phyloP scores from a whole-genome alignment of 2,329 filamentous ascomycete genomes.

The Ceratocystis lukuohia region DNA sequence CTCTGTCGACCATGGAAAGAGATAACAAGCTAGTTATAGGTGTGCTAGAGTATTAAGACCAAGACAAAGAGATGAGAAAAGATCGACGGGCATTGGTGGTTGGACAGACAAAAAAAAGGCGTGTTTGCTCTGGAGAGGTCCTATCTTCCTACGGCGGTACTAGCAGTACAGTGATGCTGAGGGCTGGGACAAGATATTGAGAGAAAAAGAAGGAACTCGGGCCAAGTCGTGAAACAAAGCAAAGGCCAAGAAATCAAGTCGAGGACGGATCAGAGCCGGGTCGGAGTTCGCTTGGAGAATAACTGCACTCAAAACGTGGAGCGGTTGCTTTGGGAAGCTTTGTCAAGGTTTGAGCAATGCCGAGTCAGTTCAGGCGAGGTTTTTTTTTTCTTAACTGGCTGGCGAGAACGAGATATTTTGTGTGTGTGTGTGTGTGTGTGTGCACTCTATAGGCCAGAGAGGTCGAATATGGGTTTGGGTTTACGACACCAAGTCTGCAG shows the following conservation, averaged over 20 bases:
- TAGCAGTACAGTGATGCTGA: background rate
- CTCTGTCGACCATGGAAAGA: background rate
- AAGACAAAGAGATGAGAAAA: background rate
- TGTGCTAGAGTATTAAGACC: background rate
- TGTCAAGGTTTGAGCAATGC: background rate
- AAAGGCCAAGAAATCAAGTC: background rate
- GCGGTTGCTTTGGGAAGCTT: background rate
- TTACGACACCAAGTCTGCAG: background rate
- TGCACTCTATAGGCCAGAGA: background rate
- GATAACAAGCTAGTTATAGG: background rate
- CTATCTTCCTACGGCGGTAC: too few relatives aligned
- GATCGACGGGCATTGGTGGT: background rate
- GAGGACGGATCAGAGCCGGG: conserved; percentile 3
- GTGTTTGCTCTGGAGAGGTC: background rate
- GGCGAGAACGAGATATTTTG: background rate
- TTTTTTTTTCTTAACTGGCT: background rate
- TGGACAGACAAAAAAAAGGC: background rate
- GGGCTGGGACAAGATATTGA: background rate
- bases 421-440: background rate
- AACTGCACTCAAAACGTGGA: background rate
- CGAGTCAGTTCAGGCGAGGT: background rate
- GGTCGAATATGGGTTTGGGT: background rate
- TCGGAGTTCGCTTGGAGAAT: background rate
- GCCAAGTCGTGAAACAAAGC: conserved; percentile 1
- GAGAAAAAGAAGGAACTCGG: background rate